These are phyloP conservation scores for Raddia distichophylla DNA, from an alignment of 176 grass and related monocot species.

Conservation along the genomic window DNA sequence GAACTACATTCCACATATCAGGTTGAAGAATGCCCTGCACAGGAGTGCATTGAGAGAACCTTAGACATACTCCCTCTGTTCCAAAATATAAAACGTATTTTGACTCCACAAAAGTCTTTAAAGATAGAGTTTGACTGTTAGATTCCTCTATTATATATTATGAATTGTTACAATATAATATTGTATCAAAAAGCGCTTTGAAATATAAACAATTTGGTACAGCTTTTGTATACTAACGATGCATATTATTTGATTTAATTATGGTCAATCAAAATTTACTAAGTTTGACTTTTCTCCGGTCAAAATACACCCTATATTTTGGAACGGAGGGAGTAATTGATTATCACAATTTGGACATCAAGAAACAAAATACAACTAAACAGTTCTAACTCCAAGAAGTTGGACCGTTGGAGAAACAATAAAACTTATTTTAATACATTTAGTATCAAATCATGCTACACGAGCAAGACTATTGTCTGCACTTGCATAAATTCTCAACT, in stretches of 20 bases:
- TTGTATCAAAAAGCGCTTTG: too few species aligned
- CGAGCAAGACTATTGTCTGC: too few species aligned
- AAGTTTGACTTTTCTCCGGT: too few species aligned
- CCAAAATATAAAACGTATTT: too few species aligned
- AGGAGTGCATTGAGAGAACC: background rate
- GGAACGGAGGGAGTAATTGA: background rate
- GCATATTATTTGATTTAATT: too few species aligned
- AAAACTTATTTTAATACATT: background rate
- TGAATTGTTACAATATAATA: too few species aligned
- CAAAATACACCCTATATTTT: too few species aligned
- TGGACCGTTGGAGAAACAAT: background rate
- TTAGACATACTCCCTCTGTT: background rate
- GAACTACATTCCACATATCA: slow-evolving; percentile 76
- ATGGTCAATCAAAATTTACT: background rate
- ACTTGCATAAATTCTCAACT: background rate
- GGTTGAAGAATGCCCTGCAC: slow-evolving; percentile 77
- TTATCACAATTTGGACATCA: background rate
- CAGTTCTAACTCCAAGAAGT: background rate
- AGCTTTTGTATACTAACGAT: too few species aligned
- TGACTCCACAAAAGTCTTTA: too few species aligned
- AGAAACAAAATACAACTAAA: background rate
- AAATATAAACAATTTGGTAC: too few species aligned
- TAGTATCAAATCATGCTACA: background rate
- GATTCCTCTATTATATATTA: too few species aligned
- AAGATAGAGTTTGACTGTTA: too few species aligned